Evolutionary conservation across 352 stramenopile genomes (phyloP).

Genomic region (Plasmopara halstedii): DNA sequence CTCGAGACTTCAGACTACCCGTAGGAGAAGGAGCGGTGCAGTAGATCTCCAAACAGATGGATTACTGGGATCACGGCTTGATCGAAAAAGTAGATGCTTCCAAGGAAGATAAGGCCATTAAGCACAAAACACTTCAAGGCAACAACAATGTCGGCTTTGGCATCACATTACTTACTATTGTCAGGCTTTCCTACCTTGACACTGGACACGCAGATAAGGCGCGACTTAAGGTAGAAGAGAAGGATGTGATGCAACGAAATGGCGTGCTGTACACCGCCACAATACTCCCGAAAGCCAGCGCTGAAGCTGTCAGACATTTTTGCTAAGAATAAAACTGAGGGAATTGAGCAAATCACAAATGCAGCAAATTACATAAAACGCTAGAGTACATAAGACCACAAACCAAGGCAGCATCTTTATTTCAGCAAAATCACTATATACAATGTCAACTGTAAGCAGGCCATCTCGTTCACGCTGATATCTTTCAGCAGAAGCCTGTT

Average conservation of each 20-base stretch:
- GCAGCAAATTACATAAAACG: slow-evolving; percentile 1
- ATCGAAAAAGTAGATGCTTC: slow-evolving; percentile 88
- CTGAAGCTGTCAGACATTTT: slow-evolving; percentile 43
- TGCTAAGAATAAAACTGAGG: background rate
- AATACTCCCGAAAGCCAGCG: slow-evolving; percentile 75
- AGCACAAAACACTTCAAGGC: slow-evolving; percentile 83
- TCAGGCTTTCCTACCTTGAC: slow-evolving; percentile 43
- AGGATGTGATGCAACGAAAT: slow-evolving; percentile 82
- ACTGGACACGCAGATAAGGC: slow-evolving; percentile 77
- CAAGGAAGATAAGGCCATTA: slow-evolving; percentile 86
- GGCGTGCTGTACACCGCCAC: slow-evolving; percentile 76
- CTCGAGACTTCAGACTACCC: slow-evolving; percentile 22
- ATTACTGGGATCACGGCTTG: slow-evolving; percentile 78
- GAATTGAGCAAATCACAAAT: background rate
- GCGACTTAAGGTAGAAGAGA: slow-evolving; percentile 80
- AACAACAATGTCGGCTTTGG: too few species aligned
- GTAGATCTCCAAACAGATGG: slow-evolving; percentile 78
- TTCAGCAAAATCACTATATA: too few species aligned
- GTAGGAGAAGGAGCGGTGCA: slow-evolving; percentile 61
- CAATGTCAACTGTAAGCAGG: too few species aligned
- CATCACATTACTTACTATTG: too few species aligned
- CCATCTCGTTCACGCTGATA: too few species aligned
- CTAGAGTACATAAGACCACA: too few species aligned
- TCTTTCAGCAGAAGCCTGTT: too few species aligned
- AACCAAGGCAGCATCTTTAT: too few species aligned